Percentiles rank a stretch among this genome's conserved stretches.
phyloP scores from a whole-genome alignment of 2,329 filamentous ascomycete species.

The Pyricularia grisea region DNA sequence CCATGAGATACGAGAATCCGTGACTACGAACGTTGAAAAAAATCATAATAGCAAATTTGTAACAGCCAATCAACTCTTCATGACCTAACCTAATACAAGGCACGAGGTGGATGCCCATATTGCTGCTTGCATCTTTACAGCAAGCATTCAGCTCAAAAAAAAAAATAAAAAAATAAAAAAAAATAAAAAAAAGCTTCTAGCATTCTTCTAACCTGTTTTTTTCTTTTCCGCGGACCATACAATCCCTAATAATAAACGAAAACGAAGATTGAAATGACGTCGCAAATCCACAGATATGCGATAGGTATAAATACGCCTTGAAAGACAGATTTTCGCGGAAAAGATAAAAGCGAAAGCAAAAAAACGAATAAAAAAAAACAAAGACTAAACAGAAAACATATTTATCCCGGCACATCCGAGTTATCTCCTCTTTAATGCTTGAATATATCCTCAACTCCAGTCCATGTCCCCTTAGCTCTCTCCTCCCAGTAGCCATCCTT shows the following conservation, averaged over 20 bases:
- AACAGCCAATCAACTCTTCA: background rate
- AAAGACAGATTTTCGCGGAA: background rate
- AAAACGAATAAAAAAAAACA: background rate
- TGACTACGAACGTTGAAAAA: background rate
- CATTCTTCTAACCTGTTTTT: background rate
- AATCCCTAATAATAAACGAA: background rate
- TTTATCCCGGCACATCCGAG: background rate
- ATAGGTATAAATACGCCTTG: background rate
- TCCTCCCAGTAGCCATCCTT: slow-evolving; percentile 94
- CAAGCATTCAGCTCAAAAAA: background rate
- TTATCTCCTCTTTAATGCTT: background rate
- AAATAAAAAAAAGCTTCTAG: background rate
- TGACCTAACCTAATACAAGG: background rate
- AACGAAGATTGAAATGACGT: background rate
- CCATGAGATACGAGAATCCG: slow-evolving; percentile 11
- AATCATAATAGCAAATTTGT: background rate
- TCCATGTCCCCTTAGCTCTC: slow-evolving; percentile 60
- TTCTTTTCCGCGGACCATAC: background rate
- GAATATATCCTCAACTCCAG: slow-evolving; percentile 43
- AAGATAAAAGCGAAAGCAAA: background rate
- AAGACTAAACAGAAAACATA: background rate
- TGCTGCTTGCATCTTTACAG: background rate
- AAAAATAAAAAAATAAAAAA: too few relatives aligned
- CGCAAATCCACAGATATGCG: background rate
- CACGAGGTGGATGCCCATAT: background rate